These are phyloP conservation scores for Saitozyma sp. DNA, from an alignment of 768 basidiomycete genomes.

Conservation along the genomic window DNA sequence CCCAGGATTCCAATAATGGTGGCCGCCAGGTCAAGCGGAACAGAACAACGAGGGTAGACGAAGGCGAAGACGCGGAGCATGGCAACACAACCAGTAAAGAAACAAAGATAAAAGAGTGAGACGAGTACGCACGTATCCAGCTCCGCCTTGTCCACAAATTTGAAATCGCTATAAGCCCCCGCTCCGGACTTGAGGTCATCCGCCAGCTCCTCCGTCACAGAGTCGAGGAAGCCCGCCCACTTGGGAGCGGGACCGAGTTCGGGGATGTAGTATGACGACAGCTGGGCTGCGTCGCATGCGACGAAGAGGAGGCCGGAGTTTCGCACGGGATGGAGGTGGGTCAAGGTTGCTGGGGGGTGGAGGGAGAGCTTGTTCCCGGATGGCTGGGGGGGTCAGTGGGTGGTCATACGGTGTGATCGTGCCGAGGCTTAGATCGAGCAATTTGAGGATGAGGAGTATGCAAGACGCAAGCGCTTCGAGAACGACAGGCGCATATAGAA, in stretches of 20 bases:
- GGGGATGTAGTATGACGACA: constrained; percentile 92
- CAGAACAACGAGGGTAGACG: no score
- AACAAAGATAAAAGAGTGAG: not conserved
- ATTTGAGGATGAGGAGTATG: not conserved
- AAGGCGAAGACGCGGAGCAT: no score
- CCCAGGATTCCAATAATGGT: not conserved
- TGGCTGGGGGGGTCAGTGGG: constrained; percentile 58
- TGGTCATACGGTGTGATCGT: constrained; percentile 2
- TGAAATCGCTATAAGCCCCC: constrained; percentile 88
- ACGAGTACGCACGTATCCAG: constrained; percentile 68
- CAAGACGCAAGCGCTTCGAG: not conserved
- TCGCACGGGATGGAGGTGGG: constrained; percentile 85
- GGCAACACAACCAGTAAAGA: not conserved
- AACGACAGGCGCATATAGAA: not conserved
- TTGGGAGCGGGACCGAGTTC: constrained; percentile 93
- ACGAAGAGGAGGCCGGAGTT: constrained; percentile 84
- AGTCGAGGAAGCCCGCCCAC: constrained; percentile 97
- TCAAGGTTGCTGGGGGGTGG: constrained; percentile 83
- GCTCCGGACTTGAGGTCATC: constrained; percentile 70
- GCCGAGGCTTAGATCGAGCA: not conserved
- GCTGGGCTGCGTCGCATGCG: constrained; percentile 94
- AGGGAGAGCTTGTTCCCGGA: constrained; percentile 85
- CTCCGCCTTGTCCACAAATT: constrained; percentile 87
- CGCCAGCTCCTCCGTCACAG: constrained; percentile 93
- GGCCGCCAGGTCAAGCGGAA: not conserved